phyloP scores from a whole-genome alignment of 352 stramenopile species.

The Phytopythium kandeliae region DNA sequence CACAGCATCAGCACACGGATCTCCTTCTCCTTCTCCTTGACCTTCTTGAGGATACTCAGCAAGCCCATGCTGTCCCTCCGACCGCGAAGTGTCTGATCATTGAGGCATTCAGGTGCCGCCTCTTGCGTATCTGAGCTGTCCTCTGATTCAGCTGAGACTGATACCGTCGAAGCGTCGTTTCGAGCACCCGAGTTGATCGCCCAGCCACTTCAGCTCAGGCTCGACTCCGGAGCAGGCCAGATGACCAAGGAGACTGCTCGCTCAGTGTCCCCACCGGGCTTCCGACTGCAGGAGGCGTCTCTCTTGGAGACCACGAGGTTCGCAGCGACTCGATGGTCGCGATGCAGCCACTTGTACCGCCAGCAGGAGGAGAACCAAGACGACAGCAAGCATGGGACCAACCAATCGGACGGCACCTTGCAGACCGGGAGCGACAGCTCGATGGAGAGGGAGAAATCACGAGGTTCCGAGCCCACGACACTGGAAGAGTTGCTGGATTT shows the following conservation, averaged over 20 bases:
- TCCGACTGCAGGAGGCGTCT: not conserved
- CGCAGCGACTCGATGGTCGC: not conserved
- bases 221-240: too few species aligned
- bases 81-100: too few species aligned
- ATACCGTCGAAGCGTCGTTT: conserved; percentile 5
- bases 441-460: not conserved
- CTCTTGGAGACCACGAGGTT: too few species aligned
- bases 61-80: conserved; percentile 84
- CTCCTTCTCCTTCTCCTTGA: conserved; percentile 99
- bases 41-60: conserved; percentile 94
- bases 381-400: not conserved
- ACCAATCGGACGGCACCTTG: conserved; percentile 2
- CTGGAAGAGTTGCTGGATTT: conserved; percentile 43
- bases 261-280: not conserved
- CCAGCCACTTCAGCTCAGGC: not conserved
- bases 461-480: conserved; percentile 11
- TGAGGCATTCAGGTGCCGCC: too few species aligned
- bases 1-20: conserved; percentile 97
- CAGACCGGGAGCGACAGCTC: not conserved
- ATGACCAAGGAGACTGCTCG: conserved; percentile 4
- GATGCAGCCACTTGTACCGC: not conserved
- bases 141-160: conserved; percentile 1
- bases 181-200: too few species aligned
- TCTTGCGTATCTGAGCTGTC: not conserved
- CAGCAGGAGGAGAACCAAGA: conserved; percentile 1